Evolutionary conservation across 495 filamentous ascomycete genomes (phyloP), one percentile per base, ranked within the genome.

Genomic region (Podospora tetraspora): DNA sequence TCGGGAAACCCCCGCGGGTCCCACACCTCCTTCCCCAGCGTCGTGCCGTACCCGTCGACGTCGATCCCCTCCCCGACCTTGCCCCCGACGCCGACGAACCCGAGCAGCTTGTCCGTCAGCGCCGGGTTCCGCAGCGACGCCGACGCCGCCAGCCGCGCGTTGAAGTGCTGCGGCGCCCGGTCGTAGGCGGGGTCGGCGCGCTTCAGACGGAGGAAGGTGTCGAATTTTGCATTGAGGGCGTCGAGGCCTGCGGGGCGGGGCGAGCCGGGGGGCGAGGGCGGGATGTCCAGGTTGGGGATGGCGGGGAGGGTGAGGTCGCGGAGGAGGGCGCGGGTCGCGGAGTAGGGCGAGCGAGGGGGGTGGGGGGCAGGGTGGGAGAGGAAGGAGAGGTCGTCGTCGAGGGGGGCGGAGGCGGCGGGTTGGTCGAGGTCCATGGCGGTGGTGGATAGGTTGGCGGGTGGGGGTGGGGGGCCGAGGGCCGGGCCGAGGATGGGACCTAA

Each of bases 301-400:
- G 92, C 83, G n/a, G 95, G 94, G 13, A 97, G 84, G 7, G 95
- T 97, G 29, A 97, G 84, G 71, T 92, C 87, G 69, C 89, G 93
- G 21, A 97, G 79, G 3, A 90, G 78, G 21, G 84, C 79, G 66
- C 91, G 89, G 23, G 84, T 85, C 27, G 85, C 72, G 12, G 90
- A 85, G 75, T 94, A 92, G 0, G 91, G 91, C 0, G 91, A 95
- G 62, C 82, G 78, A 10, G 87, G 87, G 13, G 82, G 79, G 12
- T 70, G 59, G 25, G 52, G 8, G 58, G 64, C 19, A 9, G 59
- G 57, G 37, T 69, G 30, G 65, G 65, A 63, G 62, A 71, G 72
- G 69, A 72, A 73, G 70, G 72, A 65, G 57, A 73, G 69, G 66
- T 75, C 73, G 21, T 69, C 52, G 25, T 70, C 70, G 58, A 57